Percentiles rank a stretch among this genome's conserved stretches.
These are phyloP conservation scores for Diaporthe vaccinii DNA, from an alignment of 2,329 filamentous ascomycete genomes.

Conservation along the genomic window DNA sequence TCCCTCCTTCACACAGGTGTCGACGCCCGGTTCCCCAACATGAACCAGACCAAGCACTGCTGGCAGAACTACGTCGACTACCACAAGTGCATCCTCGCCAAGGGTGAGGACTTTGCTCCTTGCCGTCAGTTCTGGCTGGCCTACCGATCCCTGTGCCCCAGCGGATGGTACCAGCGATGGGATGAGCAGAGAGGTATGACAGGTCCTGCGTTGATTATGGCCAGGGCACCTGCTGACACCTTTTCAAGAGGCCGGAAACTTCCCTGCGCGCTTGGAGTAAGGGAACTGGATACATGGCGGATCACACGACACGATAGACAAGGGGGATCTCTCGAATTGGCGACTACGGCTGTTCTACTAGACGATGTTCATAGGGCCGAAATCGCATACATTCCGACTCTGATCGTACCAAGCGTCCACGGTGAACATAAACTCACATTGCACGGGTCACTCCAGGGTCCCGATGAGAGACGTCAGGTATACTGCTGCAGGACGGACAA, in stretches of 20 bases:
- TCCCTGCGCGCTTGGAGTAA: conserved; percentile 76
- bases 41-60: conserved; percentile 99
- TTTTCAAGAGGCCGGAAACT: conserved; percentile 73
- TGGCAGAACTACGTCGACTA: conserved; percentile 99
- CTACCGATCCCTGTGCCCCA: conserved; percentile 97
- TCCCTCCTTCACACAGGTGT: conserved; percentile 76
- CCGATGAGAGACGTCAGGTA: background rate
- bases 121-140: conserved; percentile 97
- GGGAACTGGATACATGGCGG: conserved; percentile 23
- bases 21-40: conserved; percentile 98
- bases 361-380: conserved; percentile 46
- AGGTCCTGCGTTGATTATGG: conserved; percentile 42
- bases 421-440: background rate
- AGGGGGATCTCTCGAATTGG: conserved; percentile 27
- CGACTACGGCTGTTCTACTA: conserved; percentile 34
- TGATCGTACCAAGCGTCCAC: background rate
- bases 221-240: conserved; percentile 42
- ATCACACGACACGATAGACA: conserved; percentile 37
- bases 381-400: conserved; percentile 38
- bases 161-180: conserved; percentile 93
- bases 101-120: conserved; percentile 97
- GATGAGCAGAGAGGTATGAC: conserved; percentile 89
- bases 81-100: conserved; percentile 99
- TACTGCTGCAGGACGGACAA: no score
- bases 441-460: no score